Evolutionary conservation across 2,329 filamentous ascomycete species (phyloP), one percentile per base, ranked within the genome.

Genomic region (Corniculantispora saksenae): DNA sequence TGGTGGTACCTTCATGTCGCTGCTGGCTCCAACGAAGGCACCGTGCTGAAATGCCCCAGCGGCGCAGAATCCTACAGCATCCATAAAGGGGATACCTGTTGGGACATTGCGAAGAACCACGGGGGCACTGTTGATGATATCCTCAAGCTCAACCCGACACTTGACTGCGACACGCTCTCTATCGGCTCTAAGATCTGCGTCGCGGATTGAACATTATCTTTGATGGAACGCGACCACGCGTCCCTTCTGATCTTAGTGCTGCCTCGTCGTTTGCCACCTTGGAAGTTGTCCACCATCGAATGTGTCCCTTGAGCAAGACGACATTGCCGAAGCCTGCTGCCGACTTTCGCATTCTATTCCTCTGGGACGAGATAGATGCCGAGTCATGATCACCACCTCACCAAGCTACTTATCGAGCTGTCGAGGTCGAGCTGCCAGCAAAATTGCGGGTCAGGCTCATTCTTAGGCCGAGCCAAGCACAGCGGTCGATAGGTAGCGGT

Each of bases 51-150:
- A 8, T 80, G 80, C 43, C 67, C 65, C 0, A 72, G 73, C 19
- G 75, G 75, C 54, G 71, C 69, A 23, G 69, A 68, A 23, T 69
- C 73, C 7, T 80, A 85, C 69, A 73, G 74, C 45, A 74, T 87
- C 51, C 68, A 75, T 58, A 61, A 74, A 9, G 83, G 81, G 6
- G 82, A 87, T 67, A 84, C 82, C 9, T 86, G 84, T 72, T 86
- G 83, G 83, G 79, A 72, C 7, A 79, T 87, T 70, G 82, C 80
- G 1, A 69, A 85, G 64, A 71, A 68, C 38, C 72, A 76, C 65
- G 75, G 76, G n/a, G 66, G 83, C 63, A 75, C 73, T 50, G 75
- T 86, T 25, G 80, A 83, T 17, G 78, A 79, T 23, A 70, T 87
- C 35, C n/a, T 82, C 66, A 72, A 71, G 27, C 70, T 78, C 45